phyloP scores from a whole-genome alignment of 1,139 yeast genomes.

The Debaryomyces nepalensis region DNA sequence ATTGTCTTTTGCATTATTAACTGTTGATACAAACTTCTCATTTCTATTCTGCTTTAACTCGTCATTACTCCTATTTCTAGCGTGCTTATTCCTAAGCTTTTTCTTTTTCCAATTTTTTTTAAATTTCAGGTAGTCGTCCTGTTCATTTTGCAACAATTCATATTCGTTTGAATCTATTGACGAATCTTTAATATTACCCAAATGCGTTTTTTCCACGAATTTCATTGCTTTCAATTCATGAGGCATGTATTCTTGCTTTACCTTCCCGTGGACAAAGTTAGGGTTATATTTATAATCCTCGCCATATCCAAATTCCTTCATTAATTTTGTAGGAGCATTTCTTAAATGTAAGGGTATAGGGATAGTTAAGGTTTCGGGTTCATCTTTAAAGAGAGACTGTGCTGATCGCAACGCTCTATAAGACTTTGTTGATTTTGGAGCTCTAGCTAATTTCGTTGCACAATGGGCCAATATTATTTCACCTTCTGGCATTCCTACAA shows the following conservation, averaged over 20 bases:
- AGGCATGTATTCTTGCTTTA: constrained; percentile 73
- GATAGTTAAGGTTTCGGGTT: constrained; percentile 65
- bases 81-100: not conserved
- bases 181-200: constrained; percentile 36
- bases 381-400: constrained; percentile 58
- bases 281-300: constrained; percentile 90
- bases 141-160: constrained; percentile 27
- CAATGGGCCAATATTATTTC: constrained; percentile 91
- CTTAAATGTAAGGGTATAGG: constrained; percentile 82
- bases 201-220: constrained; percentile 45
- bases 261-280: constrained; percentile 69
- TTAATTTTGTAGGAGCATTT: constrained; percentile 90
- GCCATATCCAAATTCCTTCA: constrained; percentile 88
- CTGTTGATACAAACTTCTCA: not conserved
- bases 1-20: not conserved
- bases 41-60: constrained; percentile 12
- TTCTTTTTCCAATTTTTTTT: constrained; percentile 24
- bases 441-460: constrained; percentile 83
- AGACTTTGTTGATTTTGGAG: constrained; percentile 83
- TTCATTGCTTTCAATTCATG: constrained; percentile 40
- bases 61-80: not conserved
- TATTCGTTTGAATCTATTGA: constrained; percentile 29
- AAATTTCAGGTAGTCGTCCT: constrained; percentile 32
- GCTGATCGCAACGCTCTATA: constrained; percentile 78
- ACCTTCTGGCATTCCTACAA: constrained; percentile 96